These are phyloP conservation scores for Rusavskia elegans DNA, from an alignment of 495 filamentous ascomycete species.

Conservation along the genomic window DNA sequence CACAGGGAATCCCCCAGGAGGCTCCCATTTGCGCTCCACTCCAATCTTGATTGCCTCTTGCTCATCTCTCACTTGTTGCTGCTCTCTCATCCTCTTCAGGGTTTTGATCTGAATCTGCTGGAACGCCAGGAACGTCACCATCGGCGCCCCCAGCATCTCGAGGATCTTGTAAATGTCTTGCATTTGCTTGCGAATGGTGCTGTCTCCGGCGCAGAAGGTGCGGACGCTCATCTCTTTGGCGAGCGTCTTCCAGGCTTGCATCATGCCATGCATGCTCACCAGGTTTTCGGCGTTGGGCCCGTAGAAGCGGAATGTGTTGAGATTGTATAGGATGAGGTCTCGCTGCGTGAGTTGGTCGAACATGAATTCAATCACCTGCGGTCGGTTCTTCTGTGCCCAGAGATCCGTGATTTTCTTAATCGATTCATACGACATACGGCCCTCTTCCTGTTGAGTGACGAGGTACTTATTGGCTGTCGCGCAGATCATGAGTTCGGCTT, in stretches of 20 bases:
- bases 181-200: constrained; percentile 36
- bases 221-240: constrained; percentile 35
- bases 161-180: constrained; percentile 35
- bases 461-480: constrained; percentile 35
- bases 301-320: constrained; percentile 31
- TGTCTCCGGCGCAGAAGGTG: constrained; percentile 39
- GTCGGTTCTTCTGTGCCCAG: constrained; percentile 36
- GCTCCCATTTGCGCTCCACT: constrained; percentile 9
- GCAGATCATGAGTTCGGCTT: constrained; percentile 39
- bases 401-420: constrained; percentile 27
- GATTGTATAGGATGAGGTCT: constrained; percentile 33
- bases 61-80: constrained; percentile 12
- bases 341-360: constrained; percentile 41
- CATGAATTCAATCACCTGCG: constrained; percentile 37
- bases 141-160: constrained; percentile 33
- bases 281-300: constrained; percentile 24
- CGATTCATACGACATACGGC: constrained; percentile 29
- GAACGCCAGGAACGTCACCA: constrained; percentile 23
- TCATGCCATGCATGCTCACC: constrained; percentile 27
- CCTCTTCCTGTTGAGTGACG: constrained; percentile 25
- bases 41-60: constrained; percentile 15
- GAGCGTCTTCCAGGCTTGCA: constrained; percentile 35
- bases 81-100: constrained; percentile 17
- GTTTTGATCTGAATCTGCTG: constrained; percentile 21
- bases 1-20: neutral